Evolutionary conservation across 2,329 filamentous ascomycete species (phyloP).

Genomic region (Talaromyces sp.): DNA sequence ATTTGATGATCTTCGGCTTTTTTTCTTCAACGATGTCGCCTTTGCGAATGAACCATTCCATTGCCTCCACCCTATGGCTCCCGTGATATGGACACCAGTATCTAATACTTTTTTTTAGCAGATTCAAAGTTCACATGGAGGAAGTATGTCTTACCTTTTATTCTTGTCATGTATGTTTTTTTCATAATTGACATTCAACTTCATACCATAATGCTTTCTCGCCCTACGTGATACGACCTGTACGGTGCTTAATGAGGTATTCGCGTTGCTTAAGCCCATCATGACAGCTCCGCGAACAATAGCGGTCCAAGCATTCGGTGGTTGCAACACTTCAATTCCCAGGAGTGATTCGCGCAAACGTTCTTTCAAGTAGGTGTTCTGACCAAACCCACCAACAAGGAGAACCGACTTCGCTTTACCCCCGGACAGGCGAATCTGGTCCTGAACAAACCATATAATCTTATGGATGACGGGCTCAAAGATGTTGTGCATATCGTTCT

Average conservation of each 20-base stretch:
- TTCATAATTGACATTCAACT: not conserved
- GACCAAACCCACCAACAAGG: not conserved
- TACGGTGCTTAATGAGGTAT: not conserved
- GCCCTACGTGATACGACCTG: not conserved
- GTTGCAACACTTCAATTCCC: not conserved
- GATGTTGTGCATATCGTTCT: not conserved
- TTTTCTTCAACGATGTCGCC: not conserved
- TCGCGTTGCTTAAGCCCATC: not conserved
- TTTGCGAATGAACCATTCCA: conserved; percentile 4
- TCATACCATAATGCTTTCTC: conserved; percentile 3
- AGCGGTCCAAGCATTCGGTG: not conserved
- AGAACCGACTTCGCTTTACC: not conserved
- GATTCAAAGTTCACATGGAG: not conserved
- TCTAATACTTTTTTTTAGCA: not conserved
- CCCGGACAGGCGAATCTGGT: not conserved
- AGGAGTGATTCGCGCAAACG: not conserved
- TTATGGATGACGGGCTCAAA: not conserved
- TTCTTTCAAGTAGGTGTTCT: not conserved
- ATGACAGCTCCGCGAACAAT: not conserved
- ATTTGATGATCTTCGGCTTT: not conserved
- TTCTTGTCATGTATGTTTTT: not conserved
- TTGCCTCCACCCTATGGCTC: not conserved
- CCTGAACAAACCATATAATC: not conserved
- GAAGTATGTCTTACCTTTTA: not conserved
- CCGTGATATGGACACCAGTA: not conserved